Base-by-base conservation (phyloP, 2,329 filamentous ascomycete genomes). In the Penicillium crustosum region DNA sequence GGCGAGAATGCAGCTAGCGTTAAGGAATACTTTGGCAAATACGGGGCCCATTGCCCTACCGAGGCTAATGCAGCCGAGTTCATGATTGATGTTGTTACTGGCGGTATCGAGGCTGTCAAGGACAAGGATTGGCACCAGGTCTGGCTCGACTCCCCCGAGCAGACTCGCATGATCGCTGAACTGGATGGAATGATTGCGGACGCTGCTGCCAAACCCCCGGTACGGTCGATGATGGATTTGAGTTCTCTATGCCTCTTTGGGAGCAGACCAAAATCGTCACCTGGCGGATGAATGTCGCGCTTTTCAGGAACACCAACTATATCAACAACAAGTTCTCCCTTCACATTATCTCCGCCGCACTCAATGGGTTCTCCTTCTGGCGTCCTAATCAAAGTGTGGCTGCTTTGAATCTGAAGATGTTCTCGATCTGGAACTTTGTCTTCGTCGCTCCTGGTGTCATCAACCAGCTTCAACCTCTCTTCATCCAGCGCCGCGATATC, bases 11-110 rank as follows among this genome's bases (percentile, higher is more conserved):
- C 84, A 2, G 75, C 78, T 3, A 81, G 81, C 13, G 81, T 89
- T 2, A 83, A 86, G 61, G 78, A 86, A 27, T 89, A 90, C 70
- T 89, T 89, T 64, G 81, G 78, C 2, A 78, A 83, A n/a, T 79
- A 86, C 35, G 87, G 87, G 4, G 83, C 85, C 0, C 73, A 35
- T 1, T 55, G 57, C n/a, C 55, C 55, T n/a, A n/a, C 27, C 13
- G 49, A 57, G 7, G 35, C 55, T 13, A 57, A 57, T 29, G 35
- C 55, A 35, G 53, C 57, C 27, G 57, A 59, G 23, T 59, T 55
- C 21, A 59, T 59, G 52, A 55, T 84, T 53, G 65, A 77, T 27
- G 65, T 70, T 19, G 66, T 71, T 9, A 81, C 82, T 0, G 82
- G 82, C 91, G 88, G 87, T 91, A 59, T 59, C 15, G 57, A 59